Evolutionary conservation across 2,329 filamentous ascomycete species (phyloP).

Genomic region (Aspergillus latus): DNA sequence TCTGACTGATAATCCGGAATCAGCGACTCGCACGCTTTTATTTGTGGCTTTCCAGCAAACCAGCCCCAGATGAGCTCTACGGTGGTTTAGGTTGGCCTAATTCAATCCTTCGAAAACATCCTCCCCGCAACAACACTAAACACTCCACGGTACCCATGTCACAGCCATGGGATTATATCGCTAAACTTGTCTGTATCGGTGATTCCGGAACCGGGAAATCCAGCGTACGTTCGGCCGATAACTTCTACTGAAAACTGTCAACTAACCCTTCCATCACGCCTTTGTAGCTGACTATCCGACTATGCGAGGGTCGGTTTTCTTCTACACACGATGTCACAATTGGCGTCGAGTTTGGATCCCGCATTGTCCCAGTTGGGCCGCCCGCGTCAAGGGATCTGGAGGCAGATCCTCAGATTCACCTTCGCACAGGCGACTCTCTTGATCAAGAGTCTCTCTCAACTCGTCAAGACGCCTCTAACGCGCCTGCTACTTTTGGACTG

Average conservation of each 20-base stretch:
- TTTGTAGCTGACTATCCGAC: conserved; percentile 78
- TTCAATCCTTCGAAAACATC: conserved; percentile 5
- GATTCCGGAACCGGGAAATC: conserved; percentile 97
- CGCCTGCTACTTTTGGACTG: conserved; percentile 27
- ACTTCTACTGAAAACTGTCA: conserved; percentile 4
- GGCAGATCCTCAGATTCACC: conserved; percentile 47
- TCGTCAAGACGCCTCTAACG: conserved; percentile 16
- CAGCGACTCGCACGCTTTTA: not conserved
- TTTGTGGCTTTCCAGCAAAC: conserved; percentile 6
- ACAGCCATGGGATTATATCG: conserved; percentile 93
- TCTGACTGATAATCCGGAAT: not conserved
- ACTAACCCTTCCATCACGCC: conserved; percentile 1
- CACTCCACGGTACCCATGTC: conserved; percentile 39
- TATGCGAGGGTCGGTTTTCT: conserved; percentile 94
- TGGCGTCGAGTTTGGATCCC: conserved; percentile 91
- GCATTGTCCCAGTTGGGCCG: conserved; percentile 86
- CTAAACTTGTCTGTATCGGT: conserved; percentile 96
- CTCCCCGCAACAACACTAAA: conserved; percentile 3
- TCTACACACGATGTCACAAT: conserved; percentile 96
- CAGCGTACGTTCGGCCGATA: conserved; percentile 48
- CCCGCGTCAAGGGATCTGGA: conserved; percentile 64
- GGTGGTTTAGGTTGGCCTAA: conserved; percentile 13
- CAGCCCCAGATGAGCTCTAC: conserved; percentile 18
- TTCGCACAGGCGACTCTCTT: conserved; percentile 11
- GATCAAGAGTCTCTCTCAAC: conserved; percentile 13